These are phyloP conservation scores for Candida vaughaniae DNA, from an alignment of 805 yeast genomes.

Conservation along the genomic window DNA sequence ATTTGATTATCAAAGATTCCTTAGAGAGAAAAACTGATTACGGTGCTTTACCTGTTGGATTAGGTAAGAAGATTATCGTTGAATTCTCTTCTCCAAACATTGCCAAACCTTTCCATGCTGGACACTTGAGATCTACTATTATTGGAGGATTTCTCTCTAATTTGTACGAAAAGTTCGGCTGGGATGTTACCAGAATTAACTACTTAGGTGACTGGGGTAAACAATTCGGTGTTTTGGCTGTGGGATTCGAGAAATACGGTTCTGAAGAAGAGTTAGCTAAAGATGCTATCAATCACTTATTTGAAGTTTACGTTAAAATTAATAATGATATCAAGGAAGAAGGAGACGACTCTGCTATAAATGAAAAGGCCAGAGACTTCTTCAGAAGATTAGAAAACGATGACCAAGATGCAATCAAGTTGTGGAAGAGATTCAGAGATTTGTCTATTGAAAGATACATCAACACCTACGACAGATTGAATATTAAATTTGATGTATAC, in stretches of 20 bases:
- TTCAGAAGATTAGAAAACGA: slow-evolving; percentile 94
- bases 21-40: slow-evolving; percentile 59
- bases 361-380: slow-evolving; percentile 81
- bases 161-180: slow-evolving; percentile 86
- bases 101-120: slow-evolving; percentile 99
- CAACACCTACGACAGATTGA: slow-evolving; percentile 86
- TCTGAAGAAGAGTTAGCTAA: slow-evolving; percentile 61
- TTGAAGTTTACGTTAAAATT: slow-evolving; percentile 86
- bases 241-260: slow-evolving; percentile 88
- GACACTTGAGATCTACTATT: slow-evolving; percentile 95
- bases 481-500: slow-evolving; percentile 82
- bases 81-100: slow-evolving; percentile 98
- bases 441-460: slow-evolving; percentile 83
- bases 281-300: slow-evolving; percentile 93
- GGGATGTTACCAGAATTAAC: slow-evolving; percentile 90
- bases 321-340: slow-evolving; percentile 74
- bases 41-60: slow-evolving; percentile 76
- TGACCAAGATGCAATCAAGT: slow-evolving; percentile 68
- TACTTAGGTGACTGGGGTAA: slow-evolving; percentile 99
- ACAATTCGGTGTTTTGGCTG: slow-evolving; percentile 94
- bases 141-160: slow-evolving; percentile 95
- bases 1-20: slow-evolving; percentile 67
- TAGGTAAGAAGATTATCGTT: slow-evolving; percentile 69
- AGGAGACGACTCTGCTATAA: slow-evolving; percentile 56
- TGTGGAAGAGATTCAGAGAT: slow-evolving; percentile 91